phyloP scores from a whole-genome alignment of 257 asterid genomes.

The Solanum peruvianum region DNA sequence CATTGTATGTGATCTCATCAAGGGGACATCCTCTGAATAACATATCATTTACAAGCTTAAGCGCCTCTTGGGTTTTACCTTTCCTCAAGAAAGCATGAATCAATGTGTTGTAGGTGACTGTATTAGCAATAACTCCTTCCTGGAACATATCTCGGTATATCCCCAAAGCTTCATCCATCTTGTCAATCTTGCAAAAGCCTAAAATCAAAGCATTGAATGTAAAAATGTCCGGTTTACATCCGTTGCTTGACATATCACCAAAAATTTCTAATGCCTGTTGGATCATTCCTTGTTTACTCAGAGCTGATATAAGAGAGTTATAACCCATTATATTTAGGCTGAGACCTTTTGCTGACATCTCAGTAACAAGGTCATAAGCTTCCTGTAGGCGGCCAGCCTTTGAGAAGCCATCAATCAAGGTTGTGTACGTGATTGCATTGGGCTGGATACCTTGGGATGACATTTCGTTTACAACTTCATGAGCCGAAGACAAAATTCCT shows the following conservation, averaged over 20 bases:
- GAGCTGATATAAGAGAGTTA: constrained; percentile 66
- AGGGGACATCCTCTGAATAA: constrained; percentile 57
- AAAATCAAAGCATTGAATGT: constrained; percentile 64
- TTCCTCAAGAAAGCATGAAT: constrained; percentile 52
- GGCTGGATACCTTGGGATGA: constrained; percentile 38
- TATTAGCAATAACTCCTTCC: constrained; percentile 78
- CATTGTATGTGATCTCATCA: constrained; percentile 59
- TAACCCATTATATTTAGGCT: constrained; percentile 61
- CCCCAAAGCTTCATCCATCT: constrained; percentile 56
- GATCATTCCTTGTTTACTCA: constrained; percentile 55
- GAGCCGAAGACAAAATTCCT: constrained; percentile 57
- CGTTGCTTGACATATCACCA: constrained; percentile 32
- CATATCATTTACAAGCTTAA: constrained; percentile 75
- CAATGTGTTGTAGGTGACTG: constrained; percentile 68
- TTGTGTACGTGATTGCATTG: constrained; percentile 59
- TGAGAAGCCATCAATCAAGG: constrained; percentile 66
- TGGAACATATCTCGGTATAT: constrained; percentile 60
- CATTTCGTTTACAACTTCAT: constrained; percentile 39
- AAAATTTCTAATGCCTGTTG: constrained; percentile 42
- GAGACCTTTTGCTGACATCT: constrained; percentile 55
- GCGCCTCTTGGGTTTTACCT: constrained; percentile 46
- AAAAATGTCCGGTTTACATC: constrained; percentile 62
- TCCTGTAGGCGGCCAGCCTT: constrained; percentile 54
- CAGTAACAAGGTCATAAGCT: constrained; percentile 41
- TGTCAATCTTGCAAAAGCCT: constrained; percentile 48